Evolutionary conservation across 2,329 filamentous ascomycete species (phyloP).

Genomic region (Paramyrothecium sp.): DNA sequence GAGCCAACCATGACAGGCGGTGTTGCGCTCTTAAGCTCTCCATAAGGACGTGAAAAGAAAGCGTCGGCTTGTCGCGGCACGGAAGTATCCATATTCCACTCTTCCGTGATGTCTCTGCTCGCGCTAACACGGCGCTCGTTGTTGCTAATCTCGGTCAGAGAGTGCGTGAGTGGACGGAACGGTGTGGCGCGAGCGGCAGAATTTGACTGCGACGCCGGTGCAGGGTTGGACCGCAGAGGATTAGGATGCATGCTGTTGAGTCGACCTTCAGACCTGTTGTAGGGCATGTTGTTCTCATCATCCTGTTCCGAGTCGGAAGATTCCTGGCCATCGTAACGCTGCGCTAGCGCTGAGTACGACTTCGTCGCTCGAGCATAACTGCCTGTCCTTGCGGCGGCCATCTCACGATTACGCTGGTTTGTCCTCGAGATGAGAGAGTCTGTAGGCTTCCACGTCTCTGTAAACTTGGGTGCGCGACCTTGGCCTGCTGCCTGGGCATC

Average conservation of each 20-base stretch:
- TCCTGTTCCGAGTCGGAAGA: slow-evolving; percentile 40
- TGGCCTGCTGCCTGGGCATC: slow-evolving; percentile 22
- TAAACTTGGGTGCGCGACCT: slow-evolving; percentile 44
- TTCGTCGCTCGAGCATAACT: slow-evolving; percentile 28
- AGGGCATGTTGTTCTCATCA: slow-evolving; percentile 29
- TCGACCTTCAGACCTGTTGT: slow-evolving; percentile 22
- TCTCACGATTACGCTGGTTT: slow-evolving; percentile 47
- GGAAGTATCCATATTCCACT: slow-evolving; percentile 9
- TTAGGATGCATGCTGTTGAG: slow-evolving; percentile 41
- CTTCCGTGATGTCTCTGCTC: slow-evolving; percentile 46
- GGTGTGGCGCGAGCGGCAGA: slow-evolving; percentile 16
- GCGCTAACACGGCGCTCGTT: slow-evolving; percentile 42
- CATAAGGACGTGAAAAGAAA: slow-evolving; percentile 59
- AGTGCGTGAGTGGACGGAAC: slow-evolving; percentile 19
- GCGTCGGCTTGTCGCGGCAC: slow-evolving; percentile 40
- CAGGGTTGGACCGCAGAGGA: slow-evolving; percentile 52
- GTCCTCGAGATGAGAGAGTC: slow-evolving; percentile 55
- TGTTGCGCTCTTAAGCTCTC: slow-evolving; percentile 51
- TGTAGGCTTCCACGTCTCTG: slow-evolving; percentile 53
- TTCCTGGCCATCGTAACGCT: slow-evolving; percentile 40
- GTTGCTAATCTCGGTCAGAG: slow-evolving; percentile 43
- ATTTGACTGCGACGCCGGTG: slow-evolving; percentile 9
- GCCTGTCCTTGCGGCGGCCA: slow-evolving; percentile 33
- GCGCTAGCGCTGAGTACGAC: slow-evolving; percentile 45
- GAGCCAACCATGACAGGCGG: slow-evolving; percentile 52